Evolutionary conservation across 2,329 filamentous ascomycete genomes (phyloP).

Genomic region (Colletotrichum euphorbiae): DNA sequence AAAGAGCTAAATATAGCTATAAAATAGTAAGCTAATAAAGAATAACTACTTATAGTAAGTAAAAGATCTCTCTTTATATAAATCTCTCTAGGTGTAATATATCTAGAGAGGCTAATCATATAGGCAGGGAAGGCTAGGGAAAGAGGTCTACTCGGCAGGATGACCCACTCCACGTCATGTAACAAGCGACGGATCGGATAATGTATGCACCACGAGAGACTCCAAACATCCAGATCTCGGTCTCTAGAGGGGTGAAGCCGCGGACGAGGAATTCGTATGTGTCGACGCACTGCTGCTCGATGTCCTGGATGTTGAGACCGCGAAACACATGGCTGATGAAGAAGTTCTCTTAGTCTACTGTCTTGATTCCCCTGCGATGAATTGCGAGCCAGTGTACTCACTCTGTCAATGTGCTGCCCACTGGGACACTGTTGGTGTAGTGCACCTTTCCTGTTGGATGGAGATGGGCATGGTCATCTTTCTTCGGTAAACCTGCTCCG

Average conservation of each 20-base stretch:
- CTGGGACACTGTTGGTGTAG: constrained; percentile 25
- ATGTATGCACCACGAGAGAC: constrained; percentile 44
- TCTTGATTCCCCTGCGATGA: not conserved
- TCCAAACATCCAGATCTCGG: constrained; percentile 46
- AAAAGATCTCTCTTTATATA: too few relatives aligned
- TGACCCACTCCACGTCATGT: too few relatives aligned
- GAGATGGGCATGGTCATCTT: constrained; percentile 23
- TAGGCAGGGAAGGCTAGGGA: too few relatives aligned
- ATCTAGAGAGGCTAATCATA: too few relatives aligned
- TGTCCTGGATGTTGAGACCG: constrained; percentile 21
- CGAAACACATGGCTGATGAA: constrained; percentile 9
- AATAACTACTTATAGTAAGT: too few relatives aligned
- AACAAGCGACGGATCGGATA: constrained; percentile 43
- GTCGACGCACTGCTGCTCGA: constrained; percentile 39
- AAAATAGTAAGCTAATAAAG: too few relatives aligned
- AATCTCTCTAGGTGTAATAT: too few relatives aligned
- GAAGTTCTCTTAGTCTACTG: not conserved
- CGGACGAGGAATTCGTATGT: constrained; percentile 40
- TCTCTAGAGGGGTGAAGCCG: constrained; percentile 25
- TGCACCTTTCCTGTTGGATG: constrained; percentile 19
- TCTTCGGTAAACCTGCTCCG: not conserved
- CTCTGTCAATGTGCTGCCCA: constrained; percentile 25
- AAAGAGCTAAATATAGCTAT: too few relatives aligned
- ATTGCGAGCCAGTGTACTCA: not conserved
- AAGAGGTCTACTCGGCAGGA: too few relatives aligned